A percentile compares a stretch with the other conserved stretches of the same genome.
phyloP scores from a whole-genome alignment of 139 green algal genomes.

The Zygnema cylindricum region DNA sequence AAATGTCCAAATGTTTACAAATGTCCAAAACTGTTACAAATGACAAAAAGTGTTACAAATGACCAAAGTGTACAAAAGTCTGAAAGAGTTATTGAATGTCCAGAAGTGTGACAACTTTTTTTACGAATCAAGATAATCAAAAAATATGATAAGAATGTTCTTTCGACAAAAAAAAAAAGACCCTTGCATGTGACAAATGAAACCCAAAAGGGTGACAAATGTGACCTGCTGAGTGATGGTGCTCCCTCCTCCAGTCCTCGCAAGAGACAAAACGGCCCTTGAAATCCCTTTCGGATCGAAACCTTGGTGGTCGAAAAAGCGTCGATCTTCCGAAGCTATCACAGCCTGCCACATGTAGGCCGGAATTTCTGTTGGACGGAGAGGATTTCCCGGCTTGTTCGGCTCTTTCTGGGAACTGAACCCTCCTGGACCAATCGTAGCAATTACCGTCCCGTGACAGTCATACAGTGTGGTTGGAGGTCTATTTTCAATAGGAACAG shows the following conservation, averaged over 20 bases:
- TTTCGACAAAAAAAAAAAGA: no score
- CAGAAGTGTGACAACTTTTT: no score
- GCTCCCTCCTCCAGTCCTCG: conserved; percentile 65
- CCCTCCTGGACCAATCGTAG: conserved; percentile 56
- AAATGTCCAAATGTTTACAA: no score
- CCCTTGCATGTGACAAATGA: no score
- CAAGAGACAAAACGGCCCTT: conserved; percentile 64
- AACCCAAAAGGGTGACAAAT: no score
- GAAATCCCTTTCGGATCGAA: conserved; percentile 66
- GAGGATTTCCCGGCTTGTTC: conserved; percentile 24
- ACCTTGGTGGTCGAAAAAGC: conserved; percentile 71
- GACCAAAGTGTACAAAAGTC: no score
- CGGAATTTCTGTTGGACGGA: conserved; percentile 50
- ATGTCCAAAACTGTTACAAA: no score
- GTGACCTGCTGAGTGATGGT: conserved; percentile 75
- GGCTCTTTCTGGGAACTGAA: conserved; percentile 39
- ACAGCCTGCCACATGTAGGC: conserved; percentile 67
- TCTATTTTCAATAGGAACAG: not conserved
- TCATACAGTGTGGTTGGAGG: conserved; percentile 55
- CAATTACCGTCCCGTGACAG: conserved; percentile 61
- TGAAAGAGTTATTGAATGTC: no score
- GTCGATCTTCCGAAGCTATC: conserved; percentile 67
- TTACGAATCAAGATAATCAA: not conserved
- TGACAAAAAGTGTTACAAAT: no score
- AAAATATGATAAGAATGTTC: conserved; percentile 26